phyloP scores from a whole-genome alignment of 306 rosid genomes.

The Nissolia schottii region DNA sequence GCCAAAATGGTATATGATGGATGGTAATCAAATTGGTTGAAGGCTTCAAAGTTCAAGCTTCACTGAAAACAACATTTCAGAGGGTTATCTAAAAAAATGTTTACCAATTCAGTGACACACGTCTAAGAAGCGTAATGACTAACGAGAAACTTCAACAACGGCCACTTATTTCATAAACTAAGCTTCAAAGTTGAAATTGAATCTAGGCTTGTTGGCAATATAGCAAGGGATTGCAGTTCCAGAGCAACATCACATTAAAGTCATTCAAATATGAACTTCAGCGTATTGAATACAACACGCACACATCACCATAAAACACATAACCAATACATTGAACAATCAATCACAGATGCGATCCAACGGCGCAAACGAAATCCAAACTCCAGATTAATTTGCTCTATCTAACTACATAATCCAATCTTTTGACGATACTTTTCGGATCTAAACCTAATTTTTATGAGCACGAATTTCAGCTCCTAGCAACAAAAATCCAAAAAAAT shows the following conservation, averaged over 20 bases:
- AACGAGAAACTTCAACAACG: background rate
- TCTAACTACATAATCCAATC: background rate
- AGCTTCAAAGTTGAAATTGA: background rate
- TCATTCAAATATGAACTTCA: background rate
- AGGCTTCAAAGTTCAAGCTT: background rate
- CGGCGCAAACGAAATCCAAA: background rate
- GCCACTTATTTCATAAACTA: background rate
- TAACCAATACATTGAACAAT: background rate
- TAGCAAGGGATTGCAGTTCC: background rate
- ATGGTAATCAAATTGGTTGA: background rate
- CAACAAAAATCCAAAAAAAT: background rate
- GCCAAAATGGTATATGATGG: background rate
- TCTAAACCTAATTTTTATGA: background rate
- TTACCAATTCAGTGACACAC: background rate
- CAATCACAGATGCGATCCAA: background rate
- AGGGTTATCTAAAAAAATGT: background rate
- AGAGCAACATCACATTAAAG: background rate
- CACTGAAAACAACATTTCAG: background rate
- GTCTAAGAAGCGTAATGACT: background rate
- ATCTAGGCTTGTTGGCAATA: background rate
- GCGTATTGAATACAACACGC: no score
- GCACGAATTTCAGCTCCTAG: background rate
- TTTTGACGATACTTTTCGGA: background rate
- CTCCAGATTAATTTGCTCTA: background rate
- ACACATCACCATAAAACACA: no score